Conservation (phyloP, 257 asterid genomes). For the Scutellaria galericulata region DNA sequence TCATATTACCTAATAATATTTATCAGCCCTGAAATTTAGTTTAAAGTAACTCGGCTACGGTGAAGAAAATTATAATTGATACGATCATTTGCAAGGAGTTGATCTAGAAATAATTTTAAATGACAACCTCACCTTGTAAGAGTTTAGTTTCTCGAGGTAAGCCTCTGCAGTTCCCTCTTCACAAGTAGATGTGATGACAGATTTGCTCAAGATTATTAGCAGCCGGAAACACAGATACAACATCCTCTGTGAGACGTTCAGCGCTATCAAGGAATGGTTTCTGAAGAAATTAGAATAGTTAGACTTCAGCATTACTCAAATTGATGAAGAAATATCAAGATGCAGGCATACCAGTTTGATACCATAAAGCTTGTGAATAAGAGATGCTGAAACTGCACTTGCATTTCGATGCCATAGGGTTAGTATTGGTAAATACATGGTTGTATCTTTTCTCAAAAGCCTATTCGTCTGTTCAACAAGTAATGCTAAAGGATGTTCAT, state of each 20-base stretch:
- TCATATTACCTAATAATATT: too few relatives aligned
- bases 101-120: background rate
- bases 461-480: too few relatives aligned
- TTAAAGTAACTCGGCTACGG: background rate
- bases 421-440: too few relatives aligned
- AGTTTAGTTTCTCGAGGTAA: conserved; percentile 67
- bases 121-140: conserved; percentile 68
- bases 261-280: conserved; percentile 84
- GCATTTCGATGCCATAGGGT: too few relatives aligned
- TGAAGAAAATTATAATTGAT: conserved; percentile 9
- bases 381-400: too few relatives aligned
- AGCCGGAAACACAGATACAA: conserved; percentile 87
- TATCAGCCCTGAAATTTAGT: too few relatives aligned
- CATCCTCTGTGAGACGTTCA: conserved; percentile 96
- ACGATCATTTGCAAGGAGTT: conserved; percentile 15
- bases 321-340: too few relatives aligned
- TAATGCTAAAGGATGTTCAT: too few relatives aligned
- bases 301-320: conserved; percentile 31
- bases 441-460: too few relatives aligned
- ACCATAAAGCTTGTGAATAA: too few relatives aligned
- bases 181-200: conserved; percentile 67
- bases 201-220: conserved; percentile 90
- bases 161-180: conserved; percentile 82
- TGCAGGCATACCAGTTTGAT: too few relatives aligned
- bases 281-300: conserved; percentile 52